Percentiles rank a stretch among this genome's conserved stretches.
phyloP scores from a whole-genome alignment of 1,284 basidiomycete genomes.

The Athelia sp. region DNA sequence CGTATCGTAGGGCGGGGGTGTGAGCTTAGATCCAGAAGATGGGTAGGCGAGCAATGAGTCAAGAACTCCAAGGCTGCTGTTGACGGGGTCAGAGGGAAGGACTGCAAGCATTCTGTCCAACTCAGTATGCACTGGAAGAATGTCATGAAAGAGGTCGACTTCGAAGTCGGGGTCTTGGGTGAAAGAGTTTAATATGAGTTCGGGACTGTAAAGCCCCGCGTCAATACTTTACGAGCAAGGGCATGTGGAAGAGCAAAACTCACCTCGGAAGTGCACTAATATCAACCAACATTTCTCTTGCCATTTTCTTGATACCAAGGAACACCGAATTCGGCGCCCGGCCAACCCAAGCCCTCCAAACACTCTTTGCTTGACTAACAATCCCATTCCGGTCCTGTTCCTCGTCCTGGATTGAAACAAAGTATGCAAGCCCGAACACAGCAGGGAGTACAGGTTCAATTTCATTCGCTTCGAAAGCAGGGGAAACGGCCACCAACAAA shows the following conservation, averaged over 20 bases:
- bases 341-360: too few species aligned
- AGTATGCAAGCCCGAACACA: too few species aligned
- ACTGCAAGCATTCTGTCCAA: constrained; percentile 43
- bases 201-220: constrained; percentile 31
- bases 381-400: constrained; percentile 8
- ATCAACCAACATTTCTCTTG: constrained; percentile 39
- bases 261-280: constrained; percentile 36
- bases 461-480: too few species aligned
- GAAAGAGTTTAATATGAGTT: constrained; percentile 38
- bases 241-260: constrained; percentile 15
- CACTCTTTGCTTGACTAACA: neutral
- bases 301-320: constrained; percentile 31
- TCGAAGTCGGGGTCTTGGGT: constrained; percentile 23
- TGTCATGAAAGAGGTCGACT: constrained; percentile 35
- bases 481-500: too few species aligned
- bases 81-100: constrained; percentile 43
- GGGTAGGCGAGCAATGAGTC: constrained; percentile 55
- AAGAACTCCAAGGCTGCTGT: constrained; percentile 57
- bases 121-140: constrained; percentile 46
- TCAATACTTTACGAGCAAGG: neutral
- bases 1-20: constrained; percentile 30
- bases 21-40: constrained; percentile 17
- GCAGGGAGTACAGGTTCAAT: too few species aligned
- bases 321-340: constrained; percentile 12
- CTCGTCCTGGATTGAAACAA: too few species aligned